phyloP scores from a whole-genome alignment of 1,284 basidiomycete species.

The Vanrija sp. region DNA sequence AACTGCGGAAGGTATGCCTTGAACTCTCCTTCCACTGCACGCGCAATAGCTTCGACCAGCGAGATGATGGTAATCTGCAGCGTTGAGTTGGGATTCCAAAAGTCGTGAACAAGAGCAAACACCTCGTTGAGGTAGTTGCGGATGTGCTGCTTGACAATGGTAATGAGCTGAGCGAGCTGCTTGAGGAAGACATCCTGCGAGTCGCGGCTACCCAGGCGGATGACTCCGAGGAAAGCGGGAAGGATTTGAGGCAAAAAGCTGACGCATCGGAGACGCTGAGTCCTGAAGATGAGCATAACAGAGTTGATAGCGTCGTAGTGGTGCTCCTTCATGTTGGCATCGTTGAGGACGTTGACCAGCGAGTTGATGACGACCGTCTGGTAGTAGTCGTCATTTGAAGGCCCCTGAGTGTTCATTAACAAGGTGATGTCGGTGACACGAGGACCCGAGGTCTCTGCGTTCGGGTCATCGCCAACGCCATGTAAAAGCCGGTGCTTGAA shows the following conservation, averaged over 20 bases:
- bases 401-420: constrained; percentile 56
- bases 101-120: constrained; percentile 75
- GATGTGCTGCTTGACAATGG: constrained; percentile 97
- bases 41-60: constrained; percentile 90
- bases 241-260: constrained; percentile 95
- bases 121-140: constrained; percentile 84
- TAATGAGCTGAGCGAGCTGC: constrained; percentile 91
- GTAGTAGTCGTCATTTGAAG: constrained; percentile 87
- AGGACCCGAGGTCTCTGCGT: constrained; percentile 50
- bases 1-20: constrained; percentile 94
- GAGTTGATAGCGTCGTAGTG: constrained; percentile 96
- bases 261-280: constrained; percentile 93
- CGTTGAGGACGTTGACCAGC: constrained; percentile 81
- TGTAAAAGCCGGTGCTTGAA: constrained; percentile 87
- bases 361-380: constrained; percentile 93
- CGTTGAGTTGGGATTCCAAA: constrained; percentile 76
- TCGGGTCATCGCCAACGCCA: constrained; percentile 67
- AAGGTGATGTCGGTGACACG: constrained; percentile 57
- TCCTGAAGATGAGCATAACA: constrained; percentile 99
- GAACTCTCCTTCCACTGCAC: constrained; percentile 95
- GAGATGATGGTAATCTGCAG: constrained; percentile 91
- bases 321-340: constrained; percentile 76
- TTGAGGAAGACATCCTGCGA: constrained; percentile 93
- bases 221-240: constrained; percentile 89
- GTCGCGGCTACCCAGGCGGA: constrained; percentile 70